Base-by-base conservation (phyloP, 768 basidiomycete genomes). In the Mycena filopes region DNA sequence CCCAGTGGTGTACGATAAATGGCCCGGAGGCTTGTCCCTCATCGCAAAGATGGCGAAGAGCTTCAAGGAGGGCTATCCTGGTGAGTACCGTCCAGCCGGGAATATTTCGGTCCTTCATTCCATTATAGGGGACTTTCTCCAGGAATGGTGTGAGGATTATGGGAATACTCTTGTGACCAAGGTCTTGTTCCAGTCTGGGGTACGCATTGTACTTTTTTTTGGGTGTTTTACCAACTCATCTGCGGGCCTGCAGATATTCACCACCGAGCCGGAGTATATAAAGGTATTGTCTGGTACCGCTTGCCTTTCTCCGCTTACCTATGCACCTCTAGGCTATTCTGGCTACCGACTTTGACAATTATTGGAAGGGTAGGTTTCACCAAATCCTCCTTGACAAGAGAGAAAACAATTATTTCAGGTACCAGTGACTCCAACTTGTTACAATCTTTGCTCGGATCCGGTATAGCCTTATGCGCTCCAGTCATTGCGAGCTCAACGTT, bases 281-380 rank as follows among this genome's bases (percentile, higher is more conserved):
- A 65, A 65, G 51, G 45, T 65, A 23, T 20, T 26, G n/a, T 21
- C 8, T 10, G 11, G 11, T 23, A 7, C 12, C 21, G 8, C 13
- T 38, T 4, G 13, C 6, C 33, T 25, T 20, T 4, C 28, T 4
- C 20, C 29, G 12, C 38, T 50, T 23, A 13, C 41, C 50, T 3
- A 15, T 38, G 18, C 21, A 15, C 20, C n/a, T 10, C 20, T 4
- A 63, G 63, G 56, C 45, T 5, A 47, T 65, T 21, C 45, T 65
- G 9, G 64, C 64, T 12, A 65, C 64, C 6, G 57, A 65, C 6
- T 65, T 65, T 23, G 53, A 65, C 25, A 55, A 49, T 42, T 65
- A 54, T 36, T 59, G 58, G 51, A 65, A 65, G 38, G 63, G 56
- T 40, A 43, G 25, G 18, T 51, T 8, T 16, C 3, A 10, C 6